Evolutionary conservation across 192 early-diverging fungal species (phyloP).

Genomic region (Gonapodya prolifera): DNA sequence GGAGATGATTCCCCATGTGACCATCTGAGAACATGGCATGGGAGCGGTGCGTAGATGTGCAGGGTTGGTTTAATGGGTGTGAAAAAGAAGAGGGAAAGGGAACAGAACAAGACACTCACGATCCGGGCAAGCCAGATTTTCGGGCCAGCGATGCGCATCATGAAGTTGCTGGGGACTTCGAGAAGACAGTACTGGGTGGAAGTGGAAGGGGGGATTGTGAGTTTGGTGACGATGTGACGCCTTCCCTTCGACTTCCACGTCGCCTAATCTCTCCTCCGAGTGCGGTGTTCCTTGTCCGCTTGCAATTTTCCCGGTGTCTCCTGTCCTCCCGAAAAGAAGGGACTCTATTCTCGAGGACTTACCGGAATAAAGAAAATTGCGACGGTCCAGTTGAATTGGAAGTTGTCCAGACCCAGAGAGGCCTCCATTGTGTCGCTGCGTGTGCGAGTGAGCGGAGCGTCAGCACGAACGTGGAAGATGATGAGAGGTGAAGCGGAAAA

Average conservation of each 20-base stretch:
- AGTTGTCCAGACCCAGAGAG: neutral
- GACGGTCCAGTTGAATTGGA: conserved; percentile 2
- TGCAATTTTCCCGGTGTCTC: too few relatives aligned
- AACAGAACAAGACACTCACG: neutral
- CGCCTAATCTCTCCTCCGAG: too few relatives aligned
- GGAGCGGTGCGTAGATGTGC: neutral
- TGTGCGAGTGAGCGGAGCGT: neutral
- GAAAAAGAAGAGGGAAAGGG: neutral
- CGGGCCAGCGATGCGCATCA: conserved; percentile 31
- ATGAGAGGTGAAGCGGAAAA: too few relatives aligned
- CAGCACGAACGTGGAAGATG: neutral
- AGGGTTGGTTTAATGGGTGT: neutral
- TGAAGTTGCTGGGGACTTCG: conserved; percentile 32
- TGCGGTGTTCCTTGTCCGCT: too few relatives aligned
- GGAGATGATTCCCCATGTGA: conserved; percentile 12
- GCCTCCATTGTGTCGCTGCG: neutral
- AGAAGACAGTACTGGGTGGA: too few relatives aligned
- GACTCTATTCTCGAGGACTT: neutral
- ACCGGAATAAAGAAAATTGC: neutral
- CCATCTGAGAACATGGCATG: too few relatives aligned
- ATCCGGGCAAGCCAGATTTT: conserved; percentile 35
- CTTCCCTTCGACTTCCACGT: too few relatives aligned
- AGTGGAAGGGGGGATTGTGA: too few relatives aligned
- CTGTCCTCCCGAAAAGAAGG: too few relatives aligned
- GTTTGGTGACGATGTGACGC: too few relatives aligned